A percentile compares a stretch with the other conserved stretches of the same genome.
These are phyloP conservation scores for Blakeslea trispora DNA, from an alignment of 371 early-diverging fungal genomes.

Conservation along the genomic window DNA sequence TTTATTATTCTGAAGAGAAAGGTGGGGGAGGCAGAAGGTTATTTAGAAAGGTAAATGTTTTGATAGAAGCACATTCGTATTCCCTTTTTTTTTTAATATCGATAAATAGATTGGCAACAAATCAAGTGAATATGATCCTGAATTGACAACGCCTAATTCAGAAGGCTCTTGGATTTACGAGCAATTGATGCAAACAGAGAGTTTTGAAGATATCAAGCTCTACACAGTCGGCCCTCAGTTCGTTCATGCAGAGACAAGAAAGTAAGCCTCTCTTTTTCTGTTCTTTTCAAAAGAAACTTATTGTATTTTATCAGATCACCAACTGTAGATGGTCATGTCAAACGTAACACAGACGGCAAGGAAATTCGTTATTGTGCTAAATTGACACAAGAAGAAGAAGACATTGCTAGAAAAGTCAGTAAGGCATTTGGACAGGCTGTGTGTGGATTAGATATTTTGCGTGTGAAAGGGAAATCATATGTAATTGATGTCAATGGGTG, in stretches of 20 bases:
- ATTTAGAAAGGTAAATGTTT: conserved; percentile 93
- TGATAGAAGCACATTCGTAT: too few species aligned
- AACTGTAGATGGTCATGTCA: conserved; percentile 96
- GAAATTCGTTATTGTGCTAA: conserved; percentile 92
- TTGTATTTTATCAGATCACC: conserved; percentile 70
- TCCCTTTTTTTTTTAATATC: background rate
- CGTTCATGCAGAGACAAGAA: conserved; percentile 97
- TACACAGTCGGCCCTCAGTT: conserved; percentile 92
- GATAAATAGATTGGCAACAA: conserved; percentile 82
- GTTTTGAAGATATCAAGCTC: conserved; percentile 96
- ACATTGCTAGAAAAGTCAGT: conserved; percentile 81
- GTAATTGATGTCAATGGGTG: conserved; percentile 99
- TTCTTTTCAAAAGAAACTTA: background rate
- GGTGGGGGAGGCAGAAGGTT: conserved; percentile 94
- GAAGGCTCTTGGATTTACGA: conserved; percentile 96
- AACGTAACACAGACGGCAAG: conserved; percentile 95
- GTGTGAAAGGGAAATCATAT: conserved; percentile 83
- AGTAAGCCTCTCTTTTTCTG: conserved; percentile 54
- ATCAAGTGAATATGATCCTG: conserved; percentile 89
- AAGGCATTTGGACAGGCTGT: conserved; percentile 90
- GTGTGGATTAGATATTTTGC: conserved; percentile 96
- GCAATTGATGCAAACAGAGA: conserved; percentile 91
- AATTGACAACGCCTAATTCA: conserved; percentile 62
- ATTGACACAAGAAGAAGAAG: conserved; percentile 80
- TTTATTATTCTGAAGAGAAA: conserved; percentile 84